Evolutionary conservation across 805 yeast species (phyloP).

Genomic region (Ogataea philodendri): DNA sequence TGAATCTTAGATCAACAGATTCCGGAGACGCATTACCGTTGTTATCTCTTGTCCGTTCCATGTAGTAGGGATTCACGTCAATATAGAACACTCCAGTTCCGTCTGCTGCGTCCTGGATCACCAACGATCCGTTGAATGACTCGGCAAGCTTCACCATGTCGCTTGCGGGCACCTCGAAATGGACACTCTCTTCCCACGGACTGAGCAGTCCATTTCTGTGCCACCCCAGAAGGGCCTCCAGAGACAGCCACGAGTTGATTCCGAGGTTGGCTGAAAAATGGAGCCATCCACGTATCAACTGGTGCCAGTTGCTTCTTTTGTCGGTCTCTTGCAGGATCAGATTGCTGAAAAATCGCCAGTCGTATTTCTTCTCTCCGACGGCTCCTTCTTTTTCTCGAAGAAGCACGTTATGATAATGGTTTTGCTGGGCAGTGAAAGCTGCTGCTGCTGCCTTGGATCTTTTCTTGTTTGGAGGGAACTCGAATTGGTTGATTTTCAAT

Average conservation of each 20-base stretch:
- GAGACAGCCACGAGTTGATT: constrained; percentile 46
- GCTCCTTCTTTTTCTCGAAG: constrained; percentile 32
- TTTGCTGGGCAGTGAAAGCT: constrained; percentile 33
- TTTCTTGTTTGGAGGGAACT: constrained; percentile 29
- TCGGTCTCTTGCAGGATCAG: constrained; percentile 38
- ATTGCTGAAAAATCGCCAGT: constrained; percentile 63
- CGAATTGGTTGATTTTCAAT: constrained; percentile 27
- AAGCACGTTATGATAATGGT: constrained; percentile 35
- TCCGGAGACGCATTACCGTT: constrained; percentile 46
- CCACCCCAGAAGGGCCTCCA: constrained; percentile 51
- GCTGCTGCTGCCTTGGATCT: constrained; percentile 30
- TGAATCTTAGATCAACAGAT: constrained; percentile 51
- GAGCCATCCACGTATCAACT: constrained; percentile 44
- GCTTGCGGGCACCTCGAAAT: constrained; percentile 49
- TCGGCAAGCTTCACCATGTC: constrained; percentile 46
- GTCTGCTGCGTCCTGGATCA: constrained; percentile 43
- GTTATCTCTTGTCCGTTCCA: constrained; percentile 47
- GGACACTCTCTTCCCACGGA: constrained; percentile 54
- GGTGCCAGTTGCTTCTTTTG: constrained; percentile 45
- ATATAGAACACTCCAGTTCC: constrained; percentile 44
- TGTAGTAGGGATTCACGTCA: constrained; percentile 49
- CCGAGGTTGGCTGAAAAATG: constrained; percentile 43
- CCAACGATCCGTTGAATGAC: constrained; percentile 45
- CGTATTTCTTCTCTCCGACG: constrained; percentile 44
- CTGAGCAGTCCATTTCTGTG: constrained; percentile 46